Evolutionary conservation across 257 asterid species (phyloP), one percentile per base, ranked within the genome.

Genomic region (Solanum appendiculatum): DNA sequence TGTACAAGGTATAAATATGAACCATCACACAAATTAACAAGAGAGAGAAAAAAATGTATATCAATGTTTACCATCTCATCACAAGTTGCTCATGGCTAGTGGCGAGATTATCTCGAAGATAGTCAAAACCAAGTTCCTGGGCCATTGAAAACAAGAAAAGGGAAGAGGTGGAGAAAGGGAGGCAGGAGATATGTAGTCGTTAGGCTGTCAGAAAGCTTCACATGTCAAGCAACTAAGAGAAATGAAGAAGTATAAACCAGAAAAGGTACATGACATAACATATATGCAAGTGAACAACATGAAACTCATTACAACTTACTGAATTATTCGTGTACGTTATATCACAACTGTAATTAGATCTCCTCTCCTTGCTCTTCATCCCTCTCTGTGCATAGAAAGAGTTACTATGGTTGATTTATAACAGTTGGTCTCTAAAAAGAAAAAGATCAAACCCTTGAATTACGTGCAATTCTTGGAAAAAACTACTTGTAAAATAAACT

Each of bases 81-180:
- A 97, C 99, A 86, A 96, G 97, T 85, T 93, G 94, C 40, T 91
- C 96, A 42, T 91, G 92, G 90, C 93, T 95, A 90, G 91, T 91
- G 86, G 96, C 92, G 83, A 97, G 94, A 90, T 97, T 96, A 90
- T 97, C 99, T 88, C 99, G 97, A 84, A 97, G 89, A 91, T 97
- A 97, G 91, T 97, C 99, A 88, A 97, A 97, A 87, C 99, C 99
- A 89, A 97, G 99, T 89, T 97, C 99, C 99, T 97, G 91, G 31
- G 68, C 84, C 78, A 90, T 69, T 73, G 73, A 25, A 90, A 48
- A 87, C 84, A 78, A 44, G 73, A 70, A 70, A 37, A 87, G 84
- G n/a, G 77, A 70, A 29, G 39, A 33, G 58, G 78, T 85, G 29
- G 83, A 74, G 42, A 78, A 84, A 87, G 56, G 85, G 27, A 85